Evolutionary conservation across 2,329 filamentous ascomycete genomes (phyloP).

Genomic region (Ceratocystis lukuohia): DNA sequence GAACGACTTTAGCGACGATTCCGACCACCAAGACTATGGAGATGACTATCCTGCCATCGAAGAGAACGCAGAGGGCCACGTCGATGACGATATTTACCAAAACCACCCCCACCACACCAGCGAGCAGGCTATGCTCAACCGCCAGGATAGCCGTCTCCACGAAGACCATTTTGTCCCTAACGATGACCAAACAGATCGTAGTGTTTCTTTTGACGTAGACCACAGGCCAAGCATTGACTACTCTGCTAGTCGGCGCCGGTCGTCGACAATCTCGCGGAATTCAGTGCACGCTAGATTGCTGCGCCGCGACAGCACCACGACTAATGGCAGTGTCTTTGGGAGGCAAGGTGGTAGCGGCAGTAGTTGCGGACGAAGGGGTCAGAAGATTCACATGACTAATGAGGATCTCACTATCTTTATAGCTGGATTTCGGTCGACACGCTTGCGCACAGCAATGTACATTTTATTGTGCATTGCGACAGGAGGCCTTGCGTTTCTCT

Average conservation of each 20-base stretch:
- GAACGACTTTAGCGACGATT: slow-evolving; percentile 34
- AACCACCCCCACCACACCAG: not conserved
- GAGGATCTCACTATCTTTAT: slow-evolving; percentile 92
- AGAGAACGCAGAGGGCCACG: slow-evolving; percentile 26
- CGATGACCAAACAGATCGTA: slow-evolving; percentile 1
- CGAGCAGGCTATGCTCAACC: slow-evolving; percentile 17
- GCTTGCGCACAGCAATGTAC: slow-evolving; percentile 56
- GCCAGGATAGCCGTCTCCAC: slow-evolving; percentile 29
- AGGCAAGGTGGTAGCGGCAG: slow-evolving; percentile 31
- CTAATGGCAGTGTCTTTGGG: slow-evolving; percentile 51
- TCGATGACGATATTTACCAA: slow-evolving; percentile 13
- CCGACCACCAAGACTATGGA: slow-evolving; percentile 23
- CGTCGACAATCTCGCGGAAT: slow-evolving; percentile 44
- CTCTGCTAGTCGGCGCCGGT: slow-evolving; percentile 44
- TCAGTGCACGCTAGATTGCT: slow-evolving; percentile 53
- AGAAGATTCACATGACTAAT: slow-evolving; percentile 85
- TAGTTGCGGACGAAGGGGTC: slow-evolving; percentile 35
- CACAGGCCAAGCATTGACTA: slow-evolving; percentile 31
- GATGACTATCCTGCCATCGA: slow-evolving; percentile 24
- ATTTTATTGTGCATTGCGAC: slow-evolving; percentile 56
- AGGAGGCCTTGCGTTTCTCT: slow-evolving; percentile 63
- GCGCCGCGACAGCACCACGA: slow-evolving; percentile 55
- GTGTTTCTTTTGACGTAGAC: slow-evolving; percentile 29
- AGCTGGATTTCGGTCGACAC: slow-evolving; percentile 75
- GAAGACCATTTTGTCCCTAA: slow-evolving; percentile 23